Percentiles rank a stretch among this genome's conserved stretches.
These are phyloP conservation scores for Cryphonectria radicalis DNA, from an alignment of 2,329 filamentous ascomycete species.

Conservation along the genomic window DNA sequence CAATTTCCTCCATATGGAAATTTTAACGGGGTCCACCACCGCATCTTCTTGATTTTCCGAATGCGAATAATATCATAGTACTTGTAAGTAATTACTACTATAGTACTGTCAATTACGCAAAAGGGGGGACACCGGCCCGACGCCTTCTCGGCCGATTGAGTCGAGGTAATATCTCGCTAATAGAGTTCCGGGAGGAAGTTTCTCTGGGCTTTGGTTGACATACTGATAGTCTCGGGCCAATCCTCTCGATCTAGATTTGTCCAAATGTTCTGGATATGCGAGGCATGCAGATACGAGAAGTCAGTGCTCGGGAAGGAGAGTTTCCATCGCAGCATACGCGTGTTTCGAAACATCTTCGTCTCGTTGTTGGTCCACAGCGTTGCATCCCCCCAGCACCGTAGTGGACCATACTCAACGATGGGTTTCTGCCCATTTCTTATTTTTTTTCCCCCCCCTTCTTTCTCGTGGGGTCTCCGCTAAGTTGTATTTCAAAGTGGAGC, in stretches of 20 bases:
- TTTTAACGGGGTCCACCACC: background rate
- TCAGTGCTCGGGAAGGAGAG: background rate
- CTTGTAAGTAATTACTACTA: background rate
- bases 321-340: background rate
- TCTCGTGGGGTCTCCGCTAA: background rate
- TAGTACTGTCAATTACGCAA: background rate
- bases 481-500: background rate
- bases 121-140: background rate
- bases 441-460: too few species aligned
- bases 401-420: background rate
- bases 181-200: background rate
- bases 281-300: background rate
- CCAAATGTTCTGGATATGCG: background rate
- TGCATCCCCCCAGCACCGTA: background rate
- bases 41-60: background rate
- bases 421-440: background rate
- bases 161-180: background rate
- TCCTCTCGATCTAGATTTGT: background rate
- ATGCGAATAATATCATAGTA: background rate
- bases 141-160: background rate
- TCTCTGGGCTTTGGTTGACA: background rate
- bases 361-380: background rate
- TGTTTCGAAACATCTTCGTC: constrained; percentile 8
- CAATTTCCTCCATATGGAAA: background rate
- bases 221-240: background rate